Evolutionary conservation across 2,329 filamentous ascomycete genomes (phyloP), one percentile per base, ranked within the genome.

Genomic region (Alternaria triticimaculans): DNA sequence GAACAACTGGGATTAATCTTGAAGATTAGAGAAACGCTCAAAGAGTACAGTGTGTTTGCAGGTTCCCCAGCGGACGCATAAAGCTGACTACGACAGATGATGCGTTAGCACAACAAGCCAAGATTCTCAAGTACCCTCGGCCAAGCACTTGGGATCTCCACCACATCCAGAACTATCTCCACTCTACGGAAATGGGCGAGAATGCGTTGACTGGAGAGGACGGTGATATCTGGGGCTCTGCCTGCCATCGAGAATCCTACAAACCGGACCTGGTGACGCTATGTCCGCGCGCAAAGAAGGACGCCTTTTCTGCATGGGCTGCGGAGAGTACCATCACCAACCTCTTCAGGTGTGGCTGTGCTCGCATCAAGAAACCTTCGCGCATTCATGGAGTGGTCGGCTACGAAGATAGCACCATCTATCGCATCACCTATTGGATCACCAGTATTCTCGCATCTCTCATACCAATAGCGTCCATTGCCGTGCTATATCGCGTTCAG

Each of bases 371-470:
- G 37, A 59, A 46, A 7, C 57, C 48, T 20, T 45, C 33, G 0
- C 37, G 25, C 4, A 2, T 23, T 11, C 41, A 53, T 21, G 57
- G 57, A 2, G 37, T 45, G 2, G 23, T 53, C 14, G 48, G 37
- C 3, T 44, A 45, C n/a, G 6, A 45, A 9, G 57, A 55, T 41
- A 18, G 28, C 12, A 54, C 41, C 2, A n/a, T 60, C 5, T 60
- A 55, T 8, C 26, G 11, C 5, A 15, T 60, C 3, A 60, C 57
- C 0, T 54, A 33, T 5, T 53, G 41, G 50, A 49, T 48, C 6
- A 60, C 49, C 5, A 48, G 49, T 23, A 55, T 60, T 1, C 15
- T 60, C 15, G 57, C 57, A 3, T 59, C 57, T n/a, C 20, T 59
- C 11, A 45, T 59, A 6, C 57, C 57, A 14, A 37, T 59, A 37